A percentile compares a stretch with the other conserved stretches of the same genome.
Evolutionary conservation across 192 early-diverging fungal genomes (phyloP).

Genomic region (Backusella parvicylindrica): DNA sequence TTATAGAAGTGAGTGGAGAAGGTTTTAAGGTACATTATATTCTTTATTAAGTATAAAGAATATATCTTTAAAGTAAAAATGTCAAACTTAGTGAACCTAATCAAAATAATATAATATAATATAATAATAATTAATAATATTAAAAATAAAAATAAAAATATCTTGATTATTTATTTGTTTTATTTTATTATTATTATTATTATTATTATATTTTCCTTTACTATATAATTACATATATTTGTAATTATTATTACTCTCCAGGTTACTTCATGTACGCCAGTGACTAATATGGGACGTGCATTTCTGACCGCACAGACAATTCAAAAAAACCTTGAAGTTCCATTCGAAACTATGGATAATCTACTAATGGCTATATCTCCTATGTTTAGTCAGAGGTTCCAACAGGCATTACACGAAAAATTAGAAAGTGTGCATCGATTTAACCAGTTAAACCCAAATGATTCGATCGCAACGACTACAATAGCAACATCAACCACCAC

Average conservation of each 20-base stretch:
- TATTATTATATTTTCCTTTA: neutral
- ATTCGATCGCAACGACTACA: neutral
- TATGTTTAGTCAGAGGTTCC: slow-evolving; percentile 33
- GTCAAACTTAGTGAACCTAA: neutral
- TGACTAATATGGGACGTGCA: neutral
- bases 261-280: slow-evolving; percentile 1
- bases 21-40: slow-evolving; percentile 19
- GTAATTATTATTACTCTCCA: neutral
- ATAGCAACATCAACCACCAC: neutral
- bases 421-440: slow-evolving; percentile 19
- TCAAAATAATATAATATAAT: neutral
- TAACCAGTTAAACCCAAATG: neutral
- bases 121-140: neutral
- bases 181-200: neutral
- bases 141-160: neutral
- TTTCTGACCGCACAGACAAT: slow-evolving; percentile 7
- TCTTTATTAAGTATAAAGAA: neutral
- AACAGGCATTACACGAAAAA: slow-evolving; percentile 31
- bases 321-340: slow-evolving; percentile 7
- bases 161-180: neutral
- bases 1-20: slow-evolving; percentile 15
- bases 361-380: slow-evolving; percentile 32
- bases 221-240: neutral
- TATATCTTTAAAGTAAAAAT: neutral
- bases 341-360: slow-evolving; percentile 41